phyloP scores from a whole-genome alignment of 192 early-diverging fungal genomes.

The Coemansia guatemalensis region DNA sequence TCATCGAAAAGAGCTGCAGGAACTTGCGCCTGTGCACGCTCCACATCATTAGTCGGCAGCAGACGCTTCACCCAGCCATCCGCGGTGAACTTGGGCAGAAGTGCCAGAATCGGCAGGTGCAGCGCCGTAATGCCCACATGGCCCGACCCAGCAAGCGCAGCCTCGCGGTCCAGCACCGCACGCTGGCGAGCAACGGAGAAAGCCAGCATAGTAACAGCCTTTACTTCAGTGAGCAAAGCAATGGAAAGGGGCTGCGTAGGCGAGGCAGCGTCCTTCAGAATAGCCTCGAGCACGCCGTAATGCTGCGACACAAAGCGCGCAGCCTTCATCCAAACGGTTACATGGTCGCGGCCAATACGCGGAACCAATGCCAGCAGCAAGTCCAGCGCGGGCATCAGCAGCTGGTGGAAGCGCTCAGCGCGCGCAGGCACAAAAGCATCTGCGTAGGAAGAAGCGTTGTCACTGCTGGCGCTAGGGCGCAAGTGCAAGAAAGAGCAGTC shows the following conservation, averaged over 20 bases:
- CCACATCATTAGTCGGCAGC: slow-evolving; percentile 40
- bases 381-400: slow-evolving; percentile 62
- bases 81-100: slow-evolving; percentile 47
- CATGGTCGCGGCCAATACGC: slow-evolving; percentile 49
- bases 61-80: slow-evolving; percentile 34
- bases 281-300: slow-evolving; percentile 40
- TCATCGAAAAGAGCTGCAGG: slow-evolving; percentile 22
- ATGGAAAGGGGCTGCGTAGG: slow-evolving; percentile 31
- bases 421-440: slow-evolving; percentile 47
- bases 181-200: slow-evolving; percentile 51
- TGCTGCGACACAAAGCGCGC: slow-evolving; percentile 49
- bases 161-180: slow-evolving; percentile 48
- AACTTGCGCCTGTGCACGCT: slow-evolving; percentile 44
- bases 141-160: slow-evolving; percentile 36
- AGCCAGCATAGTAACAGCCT: slow-evolving; percentile 35
- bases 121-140: slow-evolving; percentile 46
- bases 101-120: slow-evolving; percentile 42
- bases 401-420: slow-evolving; percentile 63
- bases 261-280: slow-evolving; percentile 34
- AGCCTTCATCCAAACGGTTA: slow-evolving; percentile 50
- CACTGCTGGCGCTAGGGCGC: slow-evolving; percentile 48
- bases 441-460: slow-evolving; percentile 13
- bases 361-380: slow-evolving; percentile 57
- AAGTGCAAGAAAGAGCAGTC: slow-evolving; percentile 73
- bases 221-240: slow-evolving; percentile 40